Percentiles rank a stretch among this genome's conserved stretches.
Conservation (phyloP, 2,329 filamentous ascomycete species). For the Sporothrix luriei region DNA sequence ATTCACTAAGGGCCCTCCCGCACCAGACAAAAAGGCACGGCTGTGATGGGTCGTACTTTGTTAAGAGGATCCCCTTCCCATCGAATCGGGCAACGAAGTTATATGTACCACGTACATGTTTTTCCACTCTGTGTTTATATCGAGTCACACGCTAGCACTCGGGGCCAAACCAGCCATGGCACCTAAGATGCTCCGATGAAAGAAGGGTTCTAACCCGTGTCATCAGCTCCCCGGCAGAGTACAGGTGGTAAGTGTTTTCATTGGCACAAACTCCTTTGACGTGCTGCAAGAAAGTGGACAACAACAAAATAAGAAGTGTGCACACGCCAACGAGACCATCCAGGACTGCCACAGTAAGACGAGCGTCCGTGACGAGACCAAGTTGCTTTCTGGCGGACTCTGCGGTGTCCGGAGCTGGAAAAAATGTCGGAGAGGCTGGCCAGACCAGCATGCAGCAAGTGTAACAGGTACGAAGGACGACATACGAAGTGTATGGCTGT, state of each 20-base stretch:
- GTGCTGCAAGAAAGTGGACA: background rate
- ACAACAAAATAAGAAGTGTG: background rate
- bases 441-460: background rate
- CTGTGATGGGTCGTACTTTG: background rate
- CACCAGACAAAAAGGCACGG: background rate
- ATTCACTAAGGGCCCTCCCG: background rate
- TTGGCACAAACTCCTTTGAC: background rate
- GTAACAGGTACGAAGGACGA: background rate
- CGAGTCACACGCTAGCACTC: background rate
- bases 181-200: background rate
- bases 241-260: background rate
- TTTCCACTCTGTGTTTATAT: background rate
- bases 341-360: no score
- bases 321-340: no score
- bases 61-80: background rate
- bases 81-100: no score
- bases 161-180: background rate
- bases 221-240: background rate
- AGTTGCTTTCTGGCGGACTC: background rate
- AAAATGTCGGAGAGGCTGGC: background rate
- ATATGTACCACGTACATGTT: no score
- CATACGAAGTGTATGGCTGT: background rate
- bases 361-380: background rate
- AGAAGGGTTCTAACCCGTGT: slow-evolving; percentile 12
- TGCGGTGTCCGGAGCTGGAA: background rate